Conservation (phyloP, 1,284 basidiomycete genomes). For the Schizopora paradoxa region DNA sequence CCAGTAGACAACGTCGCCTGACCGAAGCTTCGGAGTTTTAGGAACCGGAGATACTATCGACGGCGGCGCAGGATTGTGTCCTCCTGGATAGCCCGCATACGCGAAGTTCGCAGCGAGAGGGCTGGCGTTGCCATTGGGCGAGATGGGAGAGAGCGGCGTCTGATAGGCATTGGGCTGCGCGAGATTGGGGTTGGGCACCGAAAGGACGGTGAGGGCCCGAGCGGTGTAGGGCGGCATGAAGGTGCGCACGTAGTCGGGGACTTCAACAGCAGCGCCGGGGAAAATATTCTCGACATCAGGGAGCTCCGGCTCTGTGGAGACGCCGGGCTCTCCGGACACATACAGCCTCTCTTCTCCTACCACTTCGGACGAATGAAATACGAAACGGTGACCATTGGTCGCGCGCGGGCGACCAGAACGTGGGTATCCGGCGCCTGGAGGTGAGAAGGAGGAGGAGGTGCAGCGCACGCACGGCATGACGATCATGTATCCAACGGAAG, state of each 20-base stretch:
- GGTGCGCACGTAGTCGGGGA: too few relatives aligned
- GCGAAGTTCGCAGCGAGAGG: too few relatives aligned
- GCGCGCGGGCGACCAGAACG: constrained; percentile 33
- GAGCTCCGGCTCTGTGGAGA: constrained; percentile 43
- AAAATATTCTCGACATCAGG: too few relatives aligned
- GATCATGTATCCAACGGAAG: constrained; percentile 72
- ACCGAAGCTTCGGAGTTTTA: constrained; percentile 34
- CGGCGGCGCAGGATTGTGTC: constrained; percentile 3
- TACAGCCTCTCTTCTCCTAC: constrained; percentile 66
- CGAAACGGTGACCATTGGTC: constrained; percentile 83
- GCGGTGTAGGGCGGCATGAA: too few relatives aligned
- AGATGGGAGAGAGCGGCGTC: constrained; percentile 12
- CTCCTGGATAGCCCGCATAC: constrained; percentile 8
- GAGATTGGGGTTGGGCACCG: too few relatives aligned
- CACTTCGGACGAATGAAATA: constrained; percentile 81
- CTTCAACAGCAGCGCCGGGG: too few relatives aligned
- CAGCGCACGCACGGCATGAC: constrained; percentile 68
- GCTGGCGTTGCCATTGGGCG: constrained; percentile 6
- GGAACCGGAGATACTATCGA: constrained; percentile 11
- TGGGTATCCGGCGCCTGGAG: constrained; percentile 22
- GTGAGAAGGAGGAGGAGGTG: constrained; percentile 59
- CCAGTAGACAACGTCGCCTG: constrained; percentile 74
- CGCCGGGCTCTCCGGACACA: constrained; percentile 63
- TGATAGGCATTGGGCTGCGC: too few relatives aligned
- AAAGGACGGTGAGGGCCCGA: too few relatives aligned